Evolutionary conservation across 164 flowering plant species (phyloP).

Genomic region (Annona cherimola): DNA sequence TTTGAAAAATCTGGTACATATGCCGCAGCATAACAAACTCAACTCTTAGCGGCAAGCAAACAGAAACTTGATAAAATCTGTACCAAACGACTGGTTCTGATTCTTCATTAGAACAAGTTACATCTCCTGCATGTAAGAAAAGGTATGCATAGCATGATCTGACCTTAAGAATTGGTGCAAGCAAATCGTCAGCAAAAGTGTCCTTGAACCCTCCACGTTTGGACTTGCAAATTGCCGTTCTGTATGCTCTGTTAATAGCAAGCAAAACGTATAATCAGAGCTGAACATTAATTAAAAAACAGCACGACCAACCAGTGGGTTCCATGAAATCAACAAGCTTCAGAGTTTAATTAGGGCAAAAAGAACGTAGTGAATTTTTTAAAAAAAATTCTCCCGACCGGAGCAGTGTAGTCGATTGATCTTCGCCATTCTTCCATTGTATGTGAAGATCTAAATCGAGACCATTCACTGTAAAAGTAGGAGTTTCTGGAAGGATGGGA

Average conservation of each 20-base stretch:
- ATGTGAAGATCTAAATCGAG: neutral
- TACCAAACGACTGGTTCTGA: too few species aligned
- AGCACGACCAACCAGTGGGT: neutral
- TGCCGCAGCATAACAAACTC: too few species aligned
- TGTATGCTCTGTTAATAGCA: slow-evolving; percentile 45
- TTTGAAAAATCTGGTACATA: too few species aligned
- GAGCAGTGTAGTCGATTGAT: neutral
- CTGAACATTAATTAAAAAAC: neutral
- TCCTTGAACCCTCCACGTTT: slow-evolving; percentile 95
- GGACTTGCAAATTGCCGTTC: slow-evolving; percentile 79
- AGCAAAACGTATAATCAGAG: neutral
- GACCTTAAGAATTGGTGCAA: slow-evolving; percentile 84
- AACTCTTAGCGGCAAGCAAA: too few species aligned
- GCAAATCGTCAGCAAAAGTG: slow-evolving; percentile 76
- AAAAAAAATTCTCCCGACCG: neutral
- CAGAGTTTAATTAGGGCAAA: neutral
- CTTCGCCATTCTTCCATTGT: neutral
- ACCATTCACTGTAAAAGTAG: too few species aligned
- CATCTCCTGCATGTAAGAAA: too few species aligned
- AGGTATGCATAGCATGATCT: slow-evolving; percentile 6
- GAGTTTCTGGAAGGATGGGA: too few species aligned
- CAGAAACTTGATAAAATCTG: too few species aligned
- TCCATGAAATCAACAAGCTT: neutral
- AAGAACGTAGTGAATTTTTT: neutral
- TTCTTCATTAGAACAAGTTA: neutral